A percentile compares a stretch with the other conserved stretches of the same genome.
Evolutionary conservation across 2,329 filamentous ascomycete genomes (phyloP).

Genomic region (Chalaropsis thielavioides): DNA sequence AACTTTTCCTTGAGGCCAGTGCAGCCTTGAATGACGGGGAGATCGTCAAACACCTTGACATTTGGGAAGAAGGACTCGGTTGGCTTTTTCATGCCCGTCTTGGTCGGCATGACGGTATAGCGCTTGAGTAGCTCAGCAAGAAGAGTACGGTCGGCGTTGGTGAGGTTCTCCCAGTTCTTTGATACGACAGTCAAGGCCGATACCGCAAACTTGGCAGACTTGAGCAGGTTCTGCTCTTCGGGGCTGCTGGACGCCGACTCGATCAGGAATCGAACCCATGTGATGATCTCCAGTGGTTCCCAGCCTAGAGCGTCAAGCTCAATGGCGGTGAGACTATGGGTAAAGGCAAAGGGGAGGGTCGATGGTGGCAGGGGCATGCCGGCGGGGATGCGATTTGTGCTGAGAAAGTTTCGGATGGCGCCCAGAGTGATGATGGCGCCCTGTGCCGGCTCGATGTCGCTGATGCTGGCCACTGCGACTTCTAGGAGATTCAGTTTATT

Average conservation of each 20-base stretch:
- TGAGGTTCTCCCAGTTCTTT: constrained; percentile 61
- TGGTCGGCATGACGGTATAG: constrained; percentile 74
- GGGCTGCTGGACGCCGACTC: constrained; percentile 45
- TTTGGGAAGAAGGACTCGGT: constrained; percentile 78
- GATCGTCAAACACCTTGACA: constrained; percentile 90
- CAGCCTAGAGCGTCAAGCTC: constrained; percentile 75
- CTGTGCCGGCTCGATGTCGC: constrained; percentile 41
- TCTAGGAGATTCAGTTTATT: constrained; percentile 59
- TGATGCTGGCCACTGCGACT: constrained; percentile 60
- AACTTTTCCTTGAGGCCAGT: constrained; percentile 84
- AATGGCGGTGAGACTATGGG: constrained; percentile 47
- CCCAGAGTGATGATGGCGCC: constrained; percentile 65
- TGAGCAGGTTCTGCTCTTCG: constrained; percentile 54
- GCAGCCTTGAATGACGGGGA: constrained; percentile 65
- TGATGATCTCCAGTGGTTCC: constrained; percentile 67
- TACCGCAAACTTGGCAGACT: constrained; percentile 57
- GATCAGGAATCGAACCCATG: constrained; percentile 75
- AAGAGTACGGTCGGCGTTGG: constrained; percentile 12
- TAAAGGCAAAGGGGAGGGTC: constrained; percentile 76
- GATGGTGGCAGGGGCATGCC: constrained; percentile 65
- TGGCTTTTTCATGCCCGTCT: constrained; percentile 74
- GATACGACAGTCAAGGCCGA: constrained; percentile 68
- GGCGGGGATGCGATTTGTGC: constrained; percentile 63
- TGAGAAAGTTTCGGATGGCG: constrained; percentile 60
- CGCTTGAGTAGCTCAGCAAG: constrained; percentile 39